Base-by-base conservation (phyloP, 345 rosid genomes). In the Citrus reticulata region DNA sequence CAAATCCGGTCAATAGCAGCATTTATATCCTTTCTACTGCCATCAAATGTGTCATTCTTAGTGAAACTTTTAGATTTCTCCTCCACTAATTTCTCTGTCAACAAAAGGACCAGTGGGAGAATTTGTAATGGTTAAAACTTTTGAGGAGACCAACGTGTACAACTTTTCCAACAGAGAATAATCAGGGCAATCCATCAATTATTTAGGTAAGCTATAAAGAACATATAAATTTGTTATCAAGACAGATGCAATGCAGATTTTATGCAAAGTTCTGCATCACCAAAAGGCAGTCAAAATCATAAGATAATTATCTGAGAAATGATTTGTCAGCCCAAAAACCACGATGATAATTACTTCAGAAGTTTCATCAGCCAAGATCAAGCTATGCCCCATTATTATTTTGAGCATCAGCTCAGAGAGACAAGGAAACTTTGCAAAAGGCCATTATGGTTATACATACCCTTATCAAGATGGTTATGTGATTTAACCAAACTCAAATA, bases 1-100 rank as follows among this genome's bases (percentile, higher is more conserved):
- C 99, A 90, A 54, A 93, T 85, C 68, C 87, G 91, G 78, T 95
- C 98, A 68, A 95, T 91, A 65, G 96, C 94, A 81, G 97, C 91
- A 85, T 95, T 93, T 73, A 95, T 88, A 75, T 89, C 97, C 78
- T 89, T 91, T 86, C 97, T 88, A 84, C 96, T 93, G 60, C 98
- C 98, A 81, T 90, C 96, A 78, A 95, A 95, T 59, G 93, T 68
- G 77, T 88, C 95, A 86, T 89, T 95, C 83, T 86, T 97, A 58
- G 78, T 89, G 65, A 87, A 87, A 80, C 89, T 92, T 86, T 88
- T 83, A 62, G 93, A 86, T 85, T 88, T 92, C 81, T 88, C 97
- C 74, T 86, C 92, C 86, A 85, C 59, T 71, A 90, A 83, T 87
- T 89, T 89, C 76, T 84, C 94, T 91, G 61, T 17, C 68, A 58